A percentile compares a stretch with the other conserved stretches of the same genome.
Evolutionary conservation across 2,329 filamentous ascomycete species (phyloP).

Genomic region (Exserohilum rostratum): DNA sequence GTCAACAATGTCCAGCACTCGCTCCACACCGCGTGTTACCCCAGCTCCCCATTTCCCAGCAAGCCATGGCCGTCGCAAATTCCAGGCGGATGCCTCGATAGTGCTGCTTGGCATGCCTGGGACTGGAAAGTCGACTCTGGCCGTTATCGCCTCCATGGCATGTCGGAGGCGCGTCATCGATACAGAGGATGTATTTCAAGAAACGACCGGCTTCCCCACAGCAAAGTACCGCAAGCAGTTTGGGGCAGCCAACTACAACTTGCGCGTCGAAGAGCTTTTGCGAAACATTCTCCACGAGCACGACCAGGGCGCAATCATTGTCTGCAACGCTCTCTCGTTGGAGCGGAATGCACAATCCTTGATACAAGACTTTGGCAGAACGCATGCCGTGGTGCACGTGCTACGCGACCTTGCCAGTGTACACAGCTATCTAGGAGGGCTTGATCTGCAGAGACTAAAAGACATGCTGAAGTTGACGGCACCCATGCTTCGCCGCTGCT

Average conservation of each 20-base stretch:
- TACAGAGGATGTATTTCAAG: slow-evolving; percentile 70
- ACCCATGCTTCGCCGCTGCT: slow-evolving; percentile 67
- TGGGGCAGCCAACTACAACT: slow-evolving; percentile 67
- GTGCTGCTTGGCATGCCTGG: slow-evolving; percentile 75
- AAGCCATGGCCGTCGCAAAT: slow-evolving; percentile 47
- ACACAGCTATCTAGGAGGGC: slow-evolving; percentile 63
- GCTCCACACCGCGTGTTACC: slow-evolving; percentile 39
- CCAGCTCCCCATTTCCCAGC: slow-evolving; percentile 24
- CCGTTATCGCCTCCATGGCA: slow-evolving; percentile 74
- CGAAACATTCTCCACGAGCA: slow-evolving; percentile 65
- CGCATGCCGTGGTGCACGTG: slow-evolving; percentile 74
- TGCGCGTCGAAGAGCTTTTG: slow-evolving; percentile 67
- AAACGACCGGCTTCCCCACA: slow-evolving; percentile 66
- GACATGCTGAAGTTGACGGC: slow-evolving; percentile 64
- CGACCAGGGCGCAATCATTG: slow-evolving; percentile 67
- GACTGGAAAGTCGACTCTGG: slow-evolving; percentile 76
- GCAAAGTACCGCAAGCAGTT: slow-evolving; percentile 68
- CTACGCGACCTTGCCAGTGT: slow-evolving; percentile 70
- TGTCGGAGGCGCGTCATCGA: slow-evolving; percentile 73
- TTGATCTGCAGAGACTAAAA: slow-evolving; percentile 61
- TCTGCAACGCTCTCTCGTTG: slow-evolving; percentile 73
- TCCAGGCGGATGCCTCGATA: slow-evolving; percentile 69
- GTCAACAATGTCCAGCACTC: slow-evolving; percentile 31
- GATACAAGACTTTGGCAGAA: slow-evolving; percentile 66
- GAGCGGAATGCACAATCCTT: slow-evolving; percentile 67